Percentiles rank a stretch among this genome's conserved stretches.
phyloP scores from a whole-genome alignment of 2,329 filamentous ascomycete genomes.

The Aspergillus floridensis region DNA sequence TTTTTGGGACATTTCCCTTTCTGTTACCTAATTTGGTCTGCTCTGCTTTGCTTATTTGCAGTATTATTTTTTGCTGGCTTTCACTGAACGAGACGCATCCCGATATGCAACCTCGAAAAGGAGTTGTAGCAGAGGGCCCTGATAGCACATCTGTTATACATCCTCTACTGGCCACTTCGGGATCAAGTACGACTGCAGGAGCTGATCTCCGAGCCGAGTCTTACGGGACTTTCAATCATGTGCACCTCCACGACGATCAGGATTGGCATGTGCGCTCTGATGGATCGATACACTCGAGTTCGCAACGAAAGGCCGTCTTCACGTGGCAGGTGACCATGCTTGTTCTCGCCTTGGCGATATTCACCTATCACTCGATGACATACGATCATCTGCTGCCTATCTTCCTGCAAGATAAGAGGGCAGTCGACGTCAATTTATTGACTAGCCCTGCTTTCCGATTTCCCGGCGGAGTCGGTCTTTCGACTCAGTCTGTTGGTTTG shows the following conservation, averaged over 20 bases:
- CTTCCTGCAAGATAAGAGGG: constrained; percentile 73
- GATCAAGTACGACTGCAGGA: constrained; percentile 68
- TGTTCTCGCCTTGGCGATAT: constrained; percentile 79
- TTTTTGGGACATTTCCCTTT: constrained; percentile 81
- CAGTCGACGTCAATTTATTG: constrained; percentile 30
- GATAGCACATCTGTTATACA: constrained; percentile 59
- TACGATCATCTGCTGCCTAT: constrained; percentile 91
- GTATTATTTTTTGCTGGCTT: constrained; percentile 76
- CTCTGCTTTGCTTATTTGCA: constrained; percentile 69
- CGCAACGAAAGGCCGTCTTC: constrained; percentile 49
- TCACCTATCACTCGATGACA: constrained; percentile 93
- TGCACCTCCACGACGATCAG: constrained; percentile 55
- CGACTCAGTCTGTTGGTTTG: constrained; percentile 64
- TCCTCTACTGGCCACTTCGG: constrained; percentile 71
- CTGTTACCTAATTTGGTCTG: constrained; percentile 87
- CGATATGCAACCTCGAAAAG: constrained; percentile 63
- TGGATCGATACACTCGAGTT: constrained; percentile 44
- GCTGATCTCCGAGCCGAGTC: constrained; percentile 74
- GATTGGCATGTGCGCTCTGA: constrained; percentile 53
- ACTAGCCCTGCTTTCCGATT: constrained; percentile 52
- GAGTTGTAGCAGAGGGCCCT: constrained; percentile 35
- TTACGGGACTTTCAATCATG: constrained; percentile 69
- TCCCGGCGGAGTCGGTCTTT: constrained; percentile 64
- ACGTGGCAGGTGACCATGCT: constrained; percentile 69
- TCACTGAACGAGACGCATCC: constrained; percentile 87